Evolutionary conservation across 331 rosid genomes (phyloP), one percentile per base, ranked within the genome.

Genomic region (Rhamnella rubrinervis): DNA sequence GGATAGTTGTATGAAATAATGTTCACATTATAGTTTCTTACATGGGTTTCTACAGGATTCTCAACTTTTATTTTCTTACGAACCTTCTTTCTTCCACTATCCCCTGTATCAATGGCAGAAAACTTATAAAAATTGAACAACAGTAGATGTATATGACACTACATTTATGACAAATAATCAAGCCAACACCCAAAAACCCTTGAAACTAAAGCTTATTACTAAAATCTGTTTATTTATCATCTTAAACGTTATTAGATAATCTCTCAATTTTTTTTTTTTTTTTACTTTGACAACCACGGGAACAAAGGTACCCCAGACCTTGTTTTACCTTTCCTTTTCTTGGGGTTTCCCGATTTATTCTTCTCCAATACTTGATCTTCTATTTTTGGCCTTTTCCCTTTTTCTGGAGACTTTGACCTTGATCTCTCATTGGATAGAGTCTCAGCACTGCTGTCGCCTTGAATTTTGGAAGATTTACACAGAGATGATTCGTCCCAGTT

Each of bases 31-130:
- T 49, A 46, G 44, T n/a, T 41, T 67, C 86, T 87, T 79, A 90
- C 91, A 21, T 67, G 73, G 69, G 71, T 71, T 37, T 79, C 60
- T 25, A 25, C 18, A 49, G 73, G 63, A 71, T 77, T 63, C 73
- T 75, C 86, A 28, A 13, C 49, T 59, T 59, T 68, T 28, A 71
- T 71, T 46, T 83, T 84, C 35, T 60, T 61, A 26, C 44, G 40
- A 51, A 55, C 44, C 60, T 72, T 71, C 78, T 17, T 57, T 70
- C 70, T 73, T 67, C 61, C 76, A 37, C 0, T 20, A 38, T 74
- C 77, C 75, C 85, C 96, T 87, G 86, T 41, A 77, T 71, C 73
- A 41, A 3, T 26, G 57, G 47, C 64, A 74, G 41, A 65, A 74
- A 50, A 44, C 28, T 41, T 31, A 18, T 31, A 25, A 13, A 40